Evolutionary conservation across 164 flowering plant species (phyloP).

Genomic region (Tetrastigma voinierianum): DNA sequence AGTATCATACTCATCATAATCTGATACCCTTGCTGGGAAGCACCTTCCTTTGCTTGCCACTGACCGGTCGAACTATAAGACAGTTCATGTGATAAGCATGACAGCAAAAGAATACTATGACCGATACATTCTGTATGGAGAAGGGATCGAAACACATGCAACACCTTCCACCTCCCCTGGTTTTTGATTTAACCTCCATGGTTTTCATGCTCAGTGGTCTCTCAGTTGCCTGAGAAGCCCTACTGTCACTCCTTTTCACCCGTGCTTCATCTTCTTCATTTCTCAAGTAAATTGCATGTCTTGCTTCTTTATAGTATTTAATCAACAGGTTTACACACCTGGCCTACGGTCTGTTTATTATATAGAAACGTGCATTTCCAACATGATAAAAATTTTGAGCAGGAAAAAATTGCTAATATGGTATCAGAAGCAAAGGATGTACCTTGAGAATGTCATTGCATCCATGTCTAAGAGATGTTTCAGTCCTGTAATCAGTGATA

Average conservation of each 20-base stretch:
- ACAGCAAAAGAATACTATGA: conserved; percentile 84
- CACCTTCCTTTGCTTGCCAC: conserved; percentile 23
- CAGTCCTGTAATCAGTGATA: conserved; percentile 92
- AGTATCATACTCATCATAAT: conserved; percentile 33
- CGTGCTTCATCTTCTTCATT: conserved; percentile 68
- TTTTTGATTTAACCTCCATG: conserved; percentile 70
- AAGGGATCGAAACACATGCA: conserved; percentile 93
- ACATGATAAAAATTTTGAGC: not conserved
- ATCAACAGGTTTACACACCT: conserved; percentile 82
- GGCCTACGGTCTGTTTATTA: conserved; percentile 47
- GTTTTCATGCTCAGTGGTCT: conserved; percentile 33
- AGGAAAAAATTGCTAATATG: not conserved
- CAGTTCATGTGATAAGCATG: conserved; percentile 88
- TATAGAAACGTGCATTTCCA: not conserved
- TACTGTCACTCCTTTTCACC: conserved; percentile 38
- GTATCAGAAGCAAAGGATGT: conserved; percentile 2
- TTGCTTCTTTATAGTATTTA: conserved; percentile 92
- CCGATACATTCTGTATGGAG: conserved; percentile 49
- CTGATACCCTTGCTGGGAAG: conserved; percentile 15
- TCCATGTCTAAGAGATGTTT: conserved; percentile 93
- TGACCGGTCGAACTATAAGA: conserved; percentile 57
- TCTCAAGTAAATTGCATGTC: conserved; percentile 71
- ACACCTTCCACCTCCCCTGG: conserved; percentile 85
- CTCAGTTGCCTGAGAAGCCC: conserved; percentile 30
- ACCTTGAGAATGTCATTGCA: conserved; percentile 99